Percentiles rank a stretch among this genome's conserved stretches.
phyloP scores from a whole-genome alignment of 306 rosid genomes.

The Acmispon strigosus region DNA sequence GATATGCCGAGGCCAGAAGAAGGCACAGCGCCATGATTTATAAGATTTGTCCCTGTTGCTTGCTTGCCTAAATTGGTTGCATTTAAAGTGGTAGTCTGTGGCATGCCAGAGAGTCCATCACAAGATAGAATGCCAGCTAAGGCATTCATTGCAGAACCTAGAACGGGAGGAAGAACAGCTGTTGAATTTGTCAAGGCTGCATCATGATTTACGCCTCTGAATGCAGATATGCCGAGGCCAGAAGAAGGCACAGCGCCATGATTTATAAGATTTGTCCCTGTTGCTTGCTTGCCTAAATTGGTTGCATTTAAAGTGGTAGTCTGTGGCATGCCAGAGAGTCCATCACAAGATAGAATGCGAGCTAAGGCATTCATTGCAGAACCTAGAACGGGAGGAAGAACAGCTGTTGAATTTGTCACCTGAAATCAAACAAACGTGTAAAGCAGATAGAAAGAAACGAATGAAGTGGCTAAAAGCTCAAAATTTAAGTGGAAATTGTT shows the following conservation, averaged over 20 bases:
- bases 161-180: constrained; percentile 43
- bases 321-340: constrained; percentile 29
- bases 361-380: constrained; percentile 46
- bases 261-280: neutral
- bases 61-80: constrained; percentile 14
- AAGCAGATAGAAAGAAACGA: neutral
- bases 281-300: constrained; percentile 9
- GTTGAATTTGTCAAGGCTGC: constrained; percentile 45
- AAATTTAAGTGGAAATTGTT: neutral
- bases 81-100: constrained; percentile 16
- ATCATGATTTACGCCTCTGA: too few relatives aligned
- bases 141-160: constrained; percentile 40
- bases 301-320: constrained; percentile 18
- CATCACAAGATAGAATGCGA: constrained; percentile 51
- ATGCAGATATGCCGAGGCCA: too few relatives aligned
- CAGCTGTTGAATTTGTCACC: constrained; percentile 44
- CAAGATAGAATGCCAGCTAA: constrained; percentile 48
- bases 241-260: too few relatives aligned
- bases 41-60: neutral
- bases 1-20: neutral
- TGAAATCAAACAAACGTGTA: constrained; percentile 22
- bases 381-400: constrained; percentile 48
- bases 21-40: neutral
- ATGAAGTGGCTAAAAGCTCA: neutral
- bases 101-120: constrained; percentile 43